phyloP scores from a whole-genome alignment of 2,329 filamentous ascomycete species.

The Rhynchosporium graminicola region DNA sequence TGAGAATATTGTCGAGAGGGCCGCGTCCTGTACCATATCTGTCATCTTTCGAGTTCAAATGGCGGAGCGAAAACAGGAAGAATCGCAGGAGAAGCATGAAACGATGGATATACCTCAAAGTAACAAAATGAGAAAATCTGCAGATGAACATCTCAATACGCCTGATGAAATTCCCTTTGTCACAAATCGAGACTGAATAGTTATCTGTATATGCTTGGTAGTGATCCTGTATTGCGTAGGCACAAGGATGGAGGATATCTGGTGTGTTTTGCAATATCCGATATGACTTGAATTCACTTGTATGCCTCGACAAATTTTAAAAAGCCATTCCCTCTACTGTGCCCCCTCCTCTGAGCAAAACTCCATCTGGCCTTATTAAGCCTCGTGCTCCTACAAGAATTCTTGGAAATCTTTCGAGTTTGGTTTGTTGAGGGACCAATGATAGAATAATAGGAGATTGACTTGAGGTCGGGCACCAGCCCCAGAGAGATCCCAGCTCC shows the following conservation, averaged over 20 bases:
- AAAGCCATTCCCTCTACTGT: too few species aligned
- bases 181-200: too few species aligned
- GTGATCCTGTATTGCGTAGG: too few species aligned
- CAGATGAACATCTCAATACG: neutral
- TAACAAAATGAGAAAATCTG: constrained; percentile 10
- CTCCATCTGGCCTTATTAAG: neutral
- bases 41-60: neutral
- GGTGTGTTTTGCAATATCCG: too few species aligned
- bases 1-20: constrained; percentile 1
- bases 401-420: too few species aligned
- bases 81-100: neutral
- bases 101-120: neutral
- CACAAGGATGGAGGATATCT: too few species aligned
- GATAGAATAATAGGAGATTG: neutral
- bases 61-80: too few species aligned
- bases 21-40: constrained; percentile 7
- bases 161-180: too few species aligned
- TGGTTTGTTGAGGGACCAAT: neutral
- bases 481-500: constrained; percentile 9
- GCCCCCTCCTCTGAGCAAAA: too few species aligned
- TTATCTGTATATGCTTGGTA: too few species aligned
- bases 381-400: neutral
- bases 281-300: neutral
- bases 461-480: neutral
- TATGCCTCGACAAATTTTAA: neutral